These are phyloP conservation scores for Umbelopsis isabellina DNA, from an alignment of 192 early-diverging fungal species.

Conservation along the genomic window DNA sequence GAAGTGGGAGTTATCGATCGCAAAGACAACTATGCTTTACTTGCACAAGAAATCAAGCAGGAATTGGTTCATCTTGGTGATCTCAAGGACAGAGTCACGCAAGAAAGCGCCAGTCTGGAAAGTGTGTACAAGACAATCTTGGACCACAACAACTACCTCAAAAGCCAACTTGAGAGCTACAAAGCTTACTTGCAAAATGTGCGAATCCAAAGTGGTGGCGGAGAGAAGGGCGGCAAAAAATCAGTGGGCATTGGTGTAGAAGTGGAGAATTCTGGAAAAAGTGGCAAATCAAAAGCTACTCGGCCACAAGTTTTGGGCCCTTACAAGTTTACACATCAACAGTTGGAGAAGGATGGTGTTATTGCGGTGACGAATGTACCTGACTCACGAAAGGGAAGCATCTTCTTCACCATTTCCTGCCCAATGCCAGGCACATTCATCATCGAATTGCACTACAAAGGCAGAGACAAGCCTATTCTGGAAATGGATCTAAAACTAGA, in stretches of 20 bases:
- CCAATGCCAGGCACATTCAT: slow-evolving; percentile 90
- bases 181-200: slow-evolving; percentile 96
- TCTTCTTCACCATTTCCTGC: slow-evolving; percentile 88
- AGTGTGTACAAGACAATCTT: slow-evolving; percentile 91
- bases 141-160: slow-evolving; percentile 92
- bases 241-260: slow-evolving; percentile 70
- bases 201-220: slow-evolving; percentile 65
- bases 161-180: slow-evolving; percentile 89
- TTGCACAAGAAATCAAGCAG: slow-evolving; percentile 88
- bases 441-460: slow-evolving; percentile 88
- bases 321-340: slow-evolving; percentile 80
- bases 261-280: slow-evolving; percentile 50
- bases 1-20: slow-evolving; percentile 74
- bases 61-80: slow-evolving; percentile 92
- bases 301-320: slow-evolving; percentile 59
- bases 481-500: slow-evolving; percentile 96
- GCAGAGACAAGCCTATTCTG: slow-evolving; percentile 88
- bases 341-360: slow-evolving; percentile 91
- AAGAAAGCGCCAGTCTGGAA: slow-evolving; percentile 78
- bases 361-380: slow-evolving; percentile 91
- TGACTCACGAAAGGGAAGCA: slow-evolving; percentile 81
- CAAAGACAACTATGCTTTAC: slow-evolving; percentile 74
- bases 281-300: slow-evolving; percentile 45
- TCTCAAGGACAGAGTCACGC: slow-evolving; percentile 83
- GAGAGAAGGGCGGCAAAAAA: slow-evolving; percentile 39